Percentiles rank a stretch among this genome's conserved stretches.
phyloP scores from a whole-genome alignment of 192 early-diverging fungal genomes.

The Helicostylum pulchrum region DNA sequence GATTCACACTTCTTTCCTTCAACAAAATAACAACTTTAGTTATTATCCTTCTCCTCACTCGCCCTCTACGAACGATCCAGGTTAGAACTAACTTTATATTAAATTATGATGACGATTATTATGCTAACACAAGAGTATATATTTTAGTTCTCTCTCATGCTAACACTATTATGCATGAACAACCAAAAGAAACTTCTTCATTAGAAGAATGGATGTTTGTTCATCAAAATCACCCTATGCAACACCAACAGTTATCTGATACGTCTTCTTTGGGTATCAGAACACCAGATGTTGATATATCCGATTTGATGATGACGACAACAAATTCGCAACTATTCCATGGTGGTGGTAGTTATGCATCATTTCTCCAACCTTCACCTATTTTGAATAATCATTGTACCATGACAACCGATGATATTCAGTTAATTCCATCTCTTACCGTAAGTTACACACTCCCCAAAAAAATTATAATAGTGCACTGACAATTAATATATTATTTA shows the following conservation, averaged over 20 bases:
- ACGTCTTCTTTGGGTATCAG: conserved; percentile 2
- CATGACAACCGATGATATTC: neutral
- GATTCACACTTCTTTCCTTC: neutral
- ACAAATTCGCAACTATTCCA: neutral
- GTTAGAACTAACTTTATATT: neutral
- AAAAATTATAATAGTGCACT: conserved; percentile 5
- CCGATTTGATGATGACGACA: neutral
- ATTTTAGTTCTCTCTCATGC: neutral
- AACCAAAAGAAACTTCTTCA: neutral
- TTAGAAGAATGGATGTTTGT: neutral
- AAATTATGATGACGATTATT: neutral
- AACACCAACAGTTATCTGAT: neutral
- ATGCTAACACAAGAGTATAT: neutral
- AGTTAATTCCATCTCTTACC: neutral
- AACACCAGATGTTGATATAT: conserved; percentile 8
- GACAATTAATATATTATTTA: conserved; percentile 9
- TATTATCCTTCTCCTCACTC: neutral
- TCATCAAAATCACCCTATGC: neutral
- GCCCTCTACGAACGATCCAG: neutral
- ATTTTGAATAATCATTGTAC: neutral
- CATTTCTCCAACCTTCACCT: neutral
- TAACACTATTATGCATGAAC: neutral
- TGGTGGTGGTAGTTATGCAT: neutral
- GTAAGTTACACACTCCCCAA: neutral
- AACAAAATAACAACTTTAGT: neutral